Evolutionary conservation across 1,139 yeast genomes (phyloP).

Genomic region (Groenewaldozyma auringiensis): DNA sequence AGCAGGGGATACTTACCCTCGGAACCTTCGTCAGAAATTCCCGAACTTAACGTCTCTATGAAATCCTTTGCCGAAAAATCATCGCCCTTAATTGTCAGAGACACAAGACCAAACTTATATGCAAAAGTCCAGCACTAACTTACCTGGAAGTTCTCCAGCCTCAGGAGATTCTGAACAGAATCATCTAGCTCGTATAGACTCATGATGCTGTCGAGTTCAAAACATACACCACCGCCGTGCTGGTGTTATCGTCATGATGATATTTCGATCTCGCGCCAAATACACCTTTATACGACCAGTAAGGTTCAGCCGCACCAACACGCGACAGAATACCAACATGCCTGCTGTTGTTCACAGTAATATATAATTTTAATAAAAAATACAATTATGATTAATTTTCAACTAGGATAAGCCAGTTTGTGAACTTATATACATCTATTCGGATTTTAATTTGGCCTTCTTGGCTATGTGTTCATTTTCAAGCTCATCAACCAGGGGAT

Average conservation of each 20-base stretch:
- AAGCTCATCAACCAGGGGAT: background rate
- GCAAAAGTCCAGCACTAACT: slow-evolving; percentile 12
- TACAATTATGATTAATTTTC: no score
- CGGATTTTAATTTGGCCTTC: background rate
- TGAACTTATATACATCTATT: background rate
- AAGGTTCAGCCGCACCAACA: no score
- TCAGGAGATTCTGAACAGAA: slow-evolving; percentile 57
- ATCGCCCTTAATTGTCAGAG: slow-evolving; percentile 32
- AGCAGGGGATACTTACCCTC: slow-evolving; percentile 40
- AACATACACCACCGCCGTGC: no score
- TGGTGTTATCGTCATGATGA: no score
- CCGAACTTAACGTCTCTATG: slow-evolving; percentile 73
- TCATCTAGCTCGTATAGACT: slow-evolving; percentile 57
- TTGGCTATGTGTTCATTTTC: background rate
- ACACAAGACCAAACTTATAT: no score
- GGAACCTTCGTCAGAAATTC: slow-evolving; percentile 47
- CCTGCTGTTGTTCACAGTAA: no score
- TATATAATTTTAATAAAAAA: no score
- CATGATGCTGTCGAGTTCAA: slow-evolving; percentile 10
- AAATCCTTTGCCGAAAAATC: slow-evolving; percentile 71
- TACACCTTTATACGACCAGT: no score
- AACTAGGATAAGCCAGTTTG: no score
- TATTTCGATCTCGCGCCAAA: no score
- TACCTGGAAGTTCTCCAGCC: slow-evolving; percentile 60
- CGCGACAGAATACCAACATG: no score